A percentile compares a stretch with the other conserved stretches of the same genome.
phyloP scores from a whole-genome alignment of 345 rosid genomes.

The Aethionema arabicum region DNA sequence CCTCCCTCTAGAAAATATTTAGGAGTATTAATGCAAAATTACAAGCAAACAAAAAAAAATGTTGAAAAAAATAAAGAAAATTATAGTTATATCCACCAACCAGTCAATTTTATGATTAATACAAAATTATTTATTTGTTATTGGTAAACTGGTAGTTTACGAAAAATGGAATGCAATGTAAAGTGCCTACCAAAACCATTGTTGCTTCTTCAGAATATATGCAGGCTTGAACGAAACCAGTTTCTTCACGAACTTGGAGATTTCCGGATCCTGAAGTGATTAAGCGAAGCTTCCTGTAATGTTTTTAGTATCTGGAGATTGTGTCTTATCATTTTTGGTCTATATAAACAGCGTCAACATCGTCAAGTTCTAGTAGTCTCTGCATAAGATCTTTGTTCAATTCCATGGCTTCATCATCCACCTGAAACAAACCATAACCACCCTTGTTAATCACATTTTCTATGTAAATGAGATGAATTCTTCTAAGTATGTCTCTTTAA shows the following conservation, averaged over 20 bases:
- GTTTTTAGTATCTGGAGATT: background rate
- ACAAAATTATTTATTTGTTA: background rate
- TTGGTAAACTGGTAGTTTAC: background rate
- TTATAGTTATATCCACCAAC: background rate
- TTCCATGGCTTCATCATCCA: slow-evolving; percentile 88
- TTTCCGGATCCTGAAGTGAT: slow-evolving; percentile 2
- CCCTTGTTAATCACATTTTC: background rate
- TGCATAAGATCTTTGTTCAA: slow-evolving; percentile 83
- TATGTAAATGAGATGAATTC: background rate
- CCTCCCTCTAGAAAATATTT: no score
- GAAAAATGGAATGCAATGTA: slow-evolving; percentile 3
- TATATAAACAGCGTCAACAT: slow-evolving; percentile 82
- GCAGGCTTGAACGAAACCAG: slow-evolving; percentile 18
- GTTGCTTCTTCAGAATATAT: slow-evolving; percentile 20
- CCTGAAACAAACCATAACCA: slow-evolving; percentile 46
- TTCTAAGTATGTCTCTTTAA: slow-evolving; percentile 5
- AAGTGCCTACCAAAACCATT: slow-evolving; percentile 15
- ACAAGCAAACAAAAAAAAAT: no score
- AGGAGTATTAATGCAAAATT: no score
- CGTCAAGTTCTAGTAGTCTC: slow-evolving; percentile 83
- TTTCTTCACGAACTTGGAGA: background rate
- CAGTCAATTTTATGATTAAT: no score
- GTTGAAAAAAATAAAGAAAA: no score
- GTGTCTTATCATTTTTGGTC: slow-evolving; percentile 60
- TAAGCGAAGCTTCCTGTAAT: slow-evolving; percentile 10